phyloP scores from a whole-genome alignment of 371 early-diverging fungal species.

The Umbelopsis sp. region DNA sequence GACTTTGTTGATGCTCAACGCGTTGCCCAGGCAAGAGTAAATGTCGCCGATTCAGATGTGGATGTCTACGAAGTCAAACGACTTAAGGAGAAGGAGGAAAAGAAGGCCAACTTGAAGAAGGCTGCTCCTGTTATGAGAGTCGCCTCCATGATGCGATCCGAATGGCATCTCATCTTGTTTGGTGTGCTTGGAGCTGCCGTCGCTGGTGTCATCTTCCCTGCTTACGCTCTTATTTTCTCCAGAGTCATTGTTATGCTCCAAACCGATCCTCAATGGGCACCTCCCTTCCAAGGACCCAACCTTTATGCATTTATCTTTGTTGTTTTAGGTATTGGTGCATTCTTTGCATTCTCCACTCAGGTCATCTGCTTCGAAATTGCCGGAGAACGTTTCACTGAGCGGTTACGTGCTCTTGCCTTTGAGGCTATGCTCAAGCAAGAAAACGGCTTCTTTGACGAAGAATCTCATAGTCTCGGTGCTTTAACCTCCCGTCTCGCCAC shows the following conservation, averaged over 20 bases:
- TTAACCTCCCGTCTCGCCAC: conserved; percentile 77
- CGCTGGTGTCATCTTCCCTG: conserved; percentile 64
- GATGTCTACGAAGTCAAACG: conserved; percentile 54
- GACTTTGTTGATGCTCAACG: conserved; percentile 8
- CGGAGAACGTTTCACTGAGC: conserved; percentile 58
- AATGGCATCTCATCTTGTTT: conserved; percentile 42
- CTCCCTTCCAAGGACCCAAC: conserved; percentile 52
- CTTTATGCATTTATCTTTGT: conserved; percentile 77
- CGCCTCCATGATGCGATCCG: conserved; percentile 38
- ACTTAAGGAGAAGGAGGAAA: conserved; percentile 47
- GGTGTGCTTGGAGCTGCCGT: conserved; percentile 53
- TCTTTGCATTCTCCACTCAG: conserved; percentile 41
- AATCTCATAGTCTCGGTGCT: conserved; percentile 76
- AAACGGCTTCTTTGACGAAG: conserved; percentile 84
- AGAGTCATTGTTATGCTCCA: conserved; percentile 33
- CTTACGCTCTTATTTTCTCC: conserved; percentile 52
- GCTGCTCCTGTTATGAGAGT: conserved; percentile 52
- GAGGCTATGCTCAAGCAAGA: conserved; percentile 73
- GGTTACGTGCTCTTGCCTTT: conserved; percentile 59
- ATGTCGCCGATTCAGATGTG: conserved; percentile 4
- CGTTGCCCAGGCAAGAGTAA: neutral
- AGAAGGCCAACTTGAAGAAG: conserved; percentile 44
- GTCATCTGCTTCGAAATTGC: conserved; percentile 41
- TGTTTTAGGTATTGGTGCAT: conserved; percentile 53
- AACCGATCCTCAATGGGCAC: neutral